Evolutionary conservation across 768 basidiomycete genomes (phyloP).

Genomic region (Hygrophoropsis aurantiaca): DNA sequence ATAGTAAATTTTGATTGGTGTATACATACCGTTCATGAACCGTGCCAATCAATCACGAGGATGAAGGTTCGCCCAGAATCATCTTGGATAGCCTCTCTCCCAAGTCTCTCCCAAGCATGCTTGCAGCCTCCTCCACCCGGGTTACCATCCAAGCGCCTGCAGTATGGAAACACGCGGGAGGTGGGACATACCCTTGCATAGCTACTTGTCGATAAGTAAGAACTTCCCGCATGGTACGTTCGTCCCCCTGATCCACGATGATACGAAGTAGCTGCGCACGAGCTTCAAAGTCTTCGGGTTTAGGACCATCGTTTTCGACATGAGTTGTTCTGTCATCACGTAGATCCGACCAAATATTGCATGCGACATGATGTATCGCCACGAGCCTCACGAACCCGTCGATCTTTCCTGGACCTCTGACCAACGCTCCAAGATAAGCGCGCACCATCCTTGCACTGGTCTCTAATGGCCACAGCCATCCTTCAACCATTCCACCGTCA

Average conservation of each 20-base stretch:
- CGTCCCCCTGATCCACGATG: slow-evolving; percentile 50
- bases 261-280: slow-evolving; percentile 47
- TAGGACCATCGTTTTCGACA: slow-evolving; percentile 16
- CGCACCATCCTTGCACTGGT: slow-evolving; percentile 57
- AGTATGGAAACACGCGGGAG: slow-evolving; percentile 51
- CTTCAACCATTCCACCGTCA: slow-evolving; percentile 41
- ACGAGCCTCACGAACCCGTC: slow-evolving; percentile 65
- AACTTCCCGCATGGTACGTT: slow-evolving; percentile 50
- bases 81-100: slow-evolving; percentile 4
- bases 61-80: too few relatives aligned
- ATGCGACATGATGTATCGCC: slow-evolving; percentile 78
- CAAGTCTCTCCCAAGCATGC: slow-evolving; percentile 3
- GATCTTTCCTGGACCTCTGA: slow-evolving; percentile 29
- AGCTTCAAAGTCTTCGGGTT: too few relatives aligned
- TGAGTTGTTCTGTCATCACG: slow-evolving; percentile 34
- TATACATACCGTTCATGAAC: too few relatives aligned
- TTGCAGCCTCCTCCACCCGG: neutral
- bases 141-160: slow-evolving; percentile 13
- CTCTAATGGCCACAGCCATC: slow-evolving; percentile 76
- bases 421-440: slow-evolving; percentile 60
- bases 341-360: slow-evolving; percentile 72
- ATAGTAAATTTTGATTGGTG: too few relatives aligned
- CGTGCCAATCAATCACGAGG: too few relatives aligned
- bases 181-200: slow-evolving; percentile 36
- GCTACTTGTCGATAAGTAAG: slow-evolving; percentile 54